Evolutionary conservation across 2,329 filamentous ascomycete genomes (phyloP).

Genomic region (Rutstroemia sydowiana): DNA sequence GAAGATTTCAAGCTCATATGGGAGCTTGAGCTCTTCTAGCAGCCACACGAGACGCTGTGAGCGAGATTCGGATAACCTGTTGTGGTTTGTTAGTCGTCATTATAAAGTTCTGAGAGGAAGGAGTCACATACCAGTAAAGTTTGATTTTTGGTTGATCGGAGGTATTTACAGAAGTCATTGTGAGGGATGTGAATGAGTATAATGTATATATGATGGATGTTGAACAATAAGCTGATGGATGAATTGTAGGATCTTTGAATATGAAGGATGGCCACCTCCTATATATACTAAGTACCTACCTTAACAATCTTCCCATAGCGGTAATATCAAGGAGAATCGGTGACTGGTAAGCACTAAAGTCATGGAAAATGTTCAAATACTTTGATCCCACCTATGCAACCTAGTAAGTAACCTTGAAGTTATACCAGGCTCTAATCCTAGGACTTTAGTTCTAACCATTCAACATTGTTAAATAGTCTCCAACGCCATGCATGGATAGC

Average conservation of each 20-base stretch:
- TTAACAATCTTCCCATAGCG: no score
- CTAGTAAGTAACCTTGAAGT: no score
- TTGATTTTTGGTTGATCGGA: slow-evolving; percentile 40
- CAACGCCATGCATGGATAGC: no score
- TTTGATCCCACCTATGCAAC: no score
- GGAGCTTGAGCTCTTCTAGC: slow-evolving; percentile 61
- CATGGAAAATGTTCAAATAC: no score
- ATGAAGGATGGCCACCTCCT: background rate
- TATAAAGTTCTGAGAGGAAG: background rate
- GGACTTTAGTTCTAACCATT: no score
- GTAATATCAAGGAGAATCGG: no score
- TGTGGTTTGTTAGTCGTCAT: slow-evolving; percentile 3
- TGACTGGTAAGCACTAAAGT: no score
- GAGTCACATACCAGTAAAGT: slow-evolving; percentile 43
- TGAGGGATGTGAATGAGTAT: background rate
- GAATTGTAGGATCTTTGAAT: background rate
- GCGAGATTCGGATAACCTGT: slow-evolving; percentile 29
- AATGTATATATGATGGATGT: background rate
- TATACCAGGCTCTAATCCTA: no score
- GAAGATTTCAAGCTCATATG: slow-evolving; percentile 75
- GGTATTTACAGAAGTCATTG: slow-evolving; percentile 1
- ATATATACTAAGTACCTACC: no score
- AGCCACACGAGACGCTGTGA: slow-evolving; percentile 64
- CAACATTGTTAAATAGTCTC: no score
- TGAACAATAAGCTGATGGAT: no score